Evolutionary conservation across 129 eudicot species (phyloP).

Genomic region (Glebionis coronaria): DNA sequence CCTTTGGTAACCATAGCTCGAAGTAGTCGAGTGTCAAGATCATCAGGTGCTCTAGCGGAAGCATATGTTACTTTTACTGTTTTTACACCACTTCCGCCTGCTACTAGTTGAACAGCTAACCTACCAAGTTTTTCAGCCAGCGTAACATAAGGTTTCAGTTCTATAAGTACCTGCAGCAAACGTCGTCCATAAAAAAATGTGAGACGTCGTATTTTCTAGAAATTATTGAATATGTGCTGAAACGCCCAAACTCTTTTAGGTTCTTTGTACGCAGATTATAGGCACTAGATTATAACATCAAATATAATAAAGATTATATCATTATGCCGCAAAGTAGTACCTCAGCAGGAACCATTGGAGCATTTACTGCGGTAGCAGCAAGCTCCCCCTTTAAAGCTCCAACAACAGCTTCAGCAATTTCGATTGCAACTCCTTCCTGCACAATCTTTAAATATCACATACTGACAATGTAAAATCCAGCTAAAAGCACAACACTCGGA

Average conservation of each 20-base stretch:
- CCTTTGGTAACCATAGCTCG: constrained; percentile 96
- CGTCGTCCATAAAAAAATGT: background rate
- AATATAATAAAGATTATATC: background rate
- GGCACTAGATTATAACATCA: background rate
- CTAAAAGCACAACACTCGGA: background rate
- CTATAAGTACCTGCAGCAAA: constrained; percentile 57
- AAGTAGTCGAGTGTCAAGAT: constrained; percentile 83
- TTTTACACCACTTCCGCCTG: constrained; percentile 92
- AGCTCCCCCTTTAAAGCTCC: constrained; percentile 55
- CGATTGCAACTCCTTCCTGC: constrained; percentile 44
- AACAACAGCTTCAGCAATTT: constrained; percentile 38
- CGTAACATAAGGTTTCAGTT: constrained; percentile 73
- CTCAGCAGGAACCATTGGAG: constrained; percentile 99
- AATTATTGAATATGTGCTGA: too few species aligned
- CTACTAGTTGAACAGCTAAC: constrained; percentile 80
- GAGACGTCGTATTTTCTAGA: too few species aligned
- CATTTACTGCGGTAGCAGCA: constrained; percentile 97
- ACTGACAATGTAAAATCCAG: background rate
- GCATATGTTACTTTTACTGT: constrained; percentile 66
- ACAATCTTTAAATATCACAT: constrained; percentile 12
- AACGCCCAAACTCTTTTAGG: too few species aligned
- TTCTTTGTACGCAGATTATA: too few species aligned
- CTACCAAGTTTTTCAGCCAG: constrained; percentile 94
- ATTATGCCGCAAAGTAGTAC: constrained; percentile 29
- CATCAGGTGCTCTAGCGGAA: constrained; percentile 91